Evolutionary conservation across 2,329 filamentous ascomycete species (phyloP).

Genomic region (Claviceps arundinis): DNA sequence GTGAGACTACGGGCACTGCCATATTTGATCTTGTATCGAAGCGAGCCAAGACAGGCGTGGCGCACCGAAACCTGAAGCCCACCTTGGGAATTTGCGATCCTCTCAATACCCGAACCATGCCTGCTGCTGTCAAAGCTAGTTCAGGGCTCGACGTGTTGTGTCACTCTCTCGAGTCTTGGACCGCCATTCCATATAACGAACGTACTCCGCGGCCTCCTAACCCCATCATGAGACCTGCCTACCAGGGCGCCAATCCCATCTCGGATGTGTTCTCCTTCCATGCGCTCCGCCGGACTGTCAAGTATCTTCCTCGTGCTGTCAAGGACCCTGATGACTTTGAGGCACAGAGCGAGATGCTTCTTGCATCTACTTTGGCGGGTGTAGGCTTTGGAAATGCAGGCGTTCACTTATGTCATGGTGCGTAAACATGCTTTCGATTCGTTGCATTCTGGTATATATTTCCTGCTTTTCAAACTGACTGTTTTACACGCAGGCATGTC

Average conservation of each 20-base stretch:
- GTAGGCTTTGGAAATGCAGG: slow-evolving; percentile 97
- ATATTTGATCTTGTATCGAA: slow-evolving; percentile 92
- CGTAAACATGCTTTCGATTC: slow-evolving; percentile 11
- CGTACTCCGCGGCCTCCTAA: slow-evolving; percentile 73
- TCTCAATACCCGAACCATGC: slow-evolving; percentile 92
- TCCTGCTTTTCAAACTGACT: not conserved
- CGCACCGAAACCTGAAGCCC: slow-evolving; percentile 89
- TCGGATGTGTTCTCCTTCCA: slow-evolving; percentile 92
- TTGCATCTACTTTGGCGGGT: slow-evolving; percentile 85
- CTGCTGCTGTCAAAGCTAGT: slow-evolving; percentile 77
- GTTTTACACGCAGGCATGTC: slow-evolving; percentile 62
- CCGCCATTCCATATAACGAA: slow-evolving; percentile 87
- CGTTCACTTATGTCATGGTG: slow-evolving; percentile 62
- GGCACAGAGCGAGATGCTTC: slow-evolving; percentile 88
- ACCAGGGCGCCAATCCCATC: slow-evolving; percentile 95
- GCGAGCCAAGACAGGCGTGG: slow-evolving; percentile 88
- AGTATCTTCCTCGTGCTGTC: slow-evolving; percentile 82
- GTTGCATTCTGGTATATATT: not conserved
- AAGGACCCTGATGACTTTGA: slow-evolving; percentile 81
- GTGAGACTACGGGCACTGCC: slow-evolving; percentile 92
- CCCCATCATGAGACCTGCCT: slow-evolving; percentile 81
- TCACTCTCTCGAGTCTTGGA: slow-evolving; percentile 93
- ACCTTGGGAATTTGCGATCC: slow-evolving; percentile 78
- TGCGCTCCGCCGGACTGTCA: slow-evolving; percentile 69
- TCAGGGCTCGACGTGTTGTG: slow-evolving; percentile 92